Base-by-base conservation (phyloP, 2,329 filamentous ascomycete species). In the Alternaria hordeiaustralica region DNA sequence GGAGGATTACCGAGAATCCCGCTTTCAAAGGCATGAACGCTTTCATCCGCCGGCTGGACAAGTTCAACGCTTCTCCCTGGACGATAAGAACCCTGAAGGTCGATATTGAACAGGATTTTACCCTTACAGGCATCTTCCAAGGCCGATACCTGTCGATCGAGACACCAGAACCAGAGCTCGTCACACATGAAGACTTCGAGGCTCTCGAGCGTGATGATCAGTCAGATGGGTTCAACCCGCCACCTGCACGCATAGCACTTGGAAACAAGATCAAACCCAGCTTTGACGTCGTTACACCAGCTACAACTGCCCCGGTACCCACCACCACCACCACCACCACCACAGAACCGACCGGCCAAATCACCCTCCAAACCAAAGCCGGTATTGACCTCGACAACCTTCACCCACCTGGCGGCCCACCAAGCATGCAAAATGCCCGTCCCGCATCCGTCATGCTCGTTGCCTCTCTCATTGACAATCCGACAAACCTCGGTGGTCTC, bases 301-400 rank as follows among this genome's bases (percentile, higher is more conserved):
- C 47, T 4, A 18, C 50, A 21, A 45, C 64, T 12, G 4, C 6
- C 18, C 28, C n/a, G 7, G 20, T n/a, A 9, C 5, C 28, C 4
- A 20, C 46, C 20, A 20, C 28, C 6, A 20, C 28, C 4, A 20
- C 46, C 20, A 20, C 28, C 6, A 20, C 45, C 13, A 20, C n/a
- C 20, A 10, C 43, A 18, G 57, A 60, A 1, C 36, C n/a, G 5
- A 20, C 54, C 10, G 59, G 62, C 12, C 60, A 72, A 18, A 63
- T 70, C 0, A 79, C 83, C n/a, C 80, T 86, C 30, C 85, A 86
- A 74, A 87, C 84, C 6, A 87, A 87, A 76, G 81, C 80, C n/a
- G 83, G 82, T 71, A 82, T 84, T 69, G 77, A 74, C 63, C 71
- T 71, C 55, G 76, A 63, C 60, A 79, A 66, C 21, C 74, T 75